These are phyloP conservation scores for Phytophthora quininea DNA, from an alignment of 352 stramenopile species.

Conservation along the genomic window DNA sequence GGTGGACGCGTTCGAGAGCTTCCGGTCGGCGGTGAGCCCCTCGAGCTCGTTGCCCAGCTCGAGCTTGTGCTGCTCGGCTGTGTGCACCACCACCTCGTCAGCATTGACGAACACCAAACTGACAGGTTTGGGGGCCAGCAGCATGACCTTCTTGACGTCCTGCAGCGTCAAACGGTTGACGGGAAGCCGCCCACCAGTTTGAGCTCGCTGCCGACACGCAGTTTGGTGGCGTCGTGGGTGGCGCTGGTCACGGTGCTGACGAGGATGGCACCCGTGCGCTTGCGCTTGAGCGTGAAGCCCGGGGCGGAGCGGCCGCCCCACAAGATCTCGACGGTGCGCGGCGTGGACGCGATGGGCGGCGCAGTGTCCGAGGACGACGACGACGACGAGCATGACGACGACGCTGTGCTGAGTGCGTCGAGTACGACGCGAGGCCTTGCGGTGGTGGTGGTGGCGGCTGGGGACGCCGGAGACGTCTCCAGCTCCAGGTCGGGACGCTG, in stretches of 20 bases:
- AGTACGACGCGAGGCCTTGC: slow-evolving; percentile 5
- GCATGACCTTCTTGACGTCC: slow-evolving; percentile 84
- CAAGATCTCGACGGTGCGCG: slow-evolving; percentile 71
- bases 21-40: slow-evolving; percentile 29
- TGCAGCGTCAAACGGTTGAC: slow-evolving; percentile 69
- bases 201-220: slow-evolving; percentile 72
- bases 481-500: slow-evolving; percentile 18
- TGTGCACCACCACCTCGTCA: slow-evolving; percentile 45
- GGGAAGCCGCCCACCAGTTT: slow-evolving; percentile 77
- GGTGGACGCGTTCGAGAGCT: slow-evolving; percentile 24
- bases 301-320: slow-evolving; percentile 61
- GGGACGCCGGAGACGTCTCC: slow-evolving; percentile 2
- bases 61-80: slow-evolving; percentile 31
- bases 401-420: slow-evolving; percentile 19
- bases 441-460: slow-evolving; percentile 10
- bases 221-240: slow-evolving; percentile 29
- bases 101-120: slow-evolving; percentile 81
- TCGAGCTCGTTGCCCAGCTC: slow-evolving; percentile 28
- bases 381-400: slow-evolving; percentile 16
- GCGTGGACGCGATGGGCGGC: slow-evolving; percentile 29
- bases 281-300: slow-evolving; percentile 80
- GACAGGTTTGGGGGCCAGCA: slow-evolving; percentile 72
- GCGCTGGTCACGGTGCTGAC: slow-evolving; percentile 59
- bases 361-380: slow-evolving; percentile 8
- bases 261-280: slow-evolving; percentile 72